Evolutionary conservation across 1,284 basidiomycete genomes (phyloP), one percentile per base, ranked within the genome.

Genomic region (Stereum hirsutum): DNA sequence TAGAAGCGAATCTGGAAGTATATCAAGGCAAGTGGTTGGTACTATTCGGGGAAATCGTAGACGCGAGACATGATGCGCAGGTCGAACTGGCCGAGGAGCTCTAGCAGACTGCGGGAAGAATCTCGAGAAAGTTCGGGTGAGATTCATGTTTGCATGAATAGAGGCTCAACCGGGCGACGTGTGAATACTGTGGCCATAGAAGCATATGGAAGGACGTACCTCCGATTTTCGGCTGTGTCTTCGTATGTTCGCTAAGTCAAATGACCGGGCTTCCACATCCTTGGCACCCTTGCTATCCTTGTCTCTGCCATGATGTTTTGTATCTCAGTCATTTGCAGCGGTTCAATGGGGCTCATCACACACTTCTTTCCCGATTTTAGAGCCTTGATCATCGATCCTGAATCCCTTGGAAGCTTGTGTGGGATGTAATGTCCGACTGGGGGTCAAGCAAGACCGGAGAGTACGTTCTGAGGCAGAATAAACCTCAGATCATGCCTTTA

Each of bases 241-340:
- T 21, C 31, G 63, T 17, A 63, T 66, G 24, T 56, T 66, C 32
- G 64, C 65, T 1, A 61, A 58, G 37, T 60, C 64, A n/a, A 64
- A 60, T 46, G 62, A 57, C 11, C 44, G 47, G 5, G 58, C 64
- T 46, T 64, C 66, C 1, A 47, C 65, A 53, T 66, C 66, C 50
- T 53, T 64, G 24, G 66, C 58, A 54, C 61, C 64, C 6, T 68
- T 65, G 66, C n/a, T n/a, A 59, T 53, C 6, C 60, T 65, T 26
- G 65, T 67, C 52, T 61, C 63, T 15, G 59, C 62, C 4, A 59
- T 68, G 43, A 64, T 65, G 14, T 67, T 67, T n/a, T n/a, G n/a
- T n/a, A n/a, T n/a, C n/a, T n/a, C n/a, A n/a, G n/a, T n/a, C n/a
- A n/a, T n/a, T n/a, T n/a, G n/a, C n/a, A n/a, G n/a, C n/a, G n/a